phyloP scores from a whole-genome alignment of 169 alveolate species.

The Theileria orientalis region DNA sequence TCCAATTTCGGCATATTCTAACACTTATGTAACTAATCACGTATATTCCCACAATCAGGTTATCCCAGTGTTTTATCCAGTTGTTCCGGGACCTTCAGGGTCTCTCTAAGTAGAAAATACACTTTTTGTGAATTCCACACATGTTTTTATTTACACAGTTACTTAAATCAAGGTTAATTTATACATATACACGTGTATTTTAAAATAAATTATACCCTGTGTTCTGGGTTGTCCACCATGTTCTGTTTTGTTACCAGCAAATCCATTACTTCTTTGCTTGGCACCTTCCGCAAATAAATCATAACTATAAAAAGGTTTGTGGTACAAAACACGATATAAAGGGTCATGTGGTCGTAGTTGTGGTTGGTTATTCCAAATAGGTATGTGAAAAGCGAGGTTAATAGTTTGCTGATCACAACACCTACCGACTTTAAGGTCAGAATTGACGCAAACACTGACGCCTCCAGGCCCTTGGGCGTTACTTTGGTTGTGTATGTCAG shows the following conservation, averaged over 20 bases:
- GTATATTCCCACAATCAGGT: no score
- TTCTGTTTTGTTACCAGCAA: background rate
- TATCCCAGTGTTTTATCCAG: no score
- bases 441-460: conserved; percentile 92
- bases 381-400: conserved; percentile 88
- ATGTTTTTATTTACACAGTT: no score
- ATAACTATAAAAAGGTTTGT: conserved; percentile 54
- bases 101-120: no score
- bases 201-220: conserved; percentile 1
- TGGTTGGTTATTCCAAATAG: conserved; percentile 85
- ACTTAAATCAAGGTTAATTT: no score
- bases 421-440: conserved; percentile 92
- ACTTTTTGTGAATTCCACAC: no score
- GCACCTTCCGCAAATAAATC: conserved; percentile 76
- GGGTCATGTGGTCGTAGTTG: conserved; percentile 85
- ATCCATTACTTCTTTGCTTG: conserved; percentile 33
- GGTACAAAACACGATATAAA: conserved; percentile 84
- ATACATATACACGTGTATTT: no score
- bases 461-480: conserved; percentile 95
- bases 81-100: no score
- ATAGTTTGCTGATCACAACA: conserved; percentile 82
- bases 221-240: background rate
- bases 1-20: no score
- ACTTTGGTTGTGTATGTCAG: conserved; percentile 90
- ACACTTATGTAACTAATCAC: no score